Conservation (phyloP, 768 basidiomycete genomes). For the Psilocybe cubensis region DNA sequence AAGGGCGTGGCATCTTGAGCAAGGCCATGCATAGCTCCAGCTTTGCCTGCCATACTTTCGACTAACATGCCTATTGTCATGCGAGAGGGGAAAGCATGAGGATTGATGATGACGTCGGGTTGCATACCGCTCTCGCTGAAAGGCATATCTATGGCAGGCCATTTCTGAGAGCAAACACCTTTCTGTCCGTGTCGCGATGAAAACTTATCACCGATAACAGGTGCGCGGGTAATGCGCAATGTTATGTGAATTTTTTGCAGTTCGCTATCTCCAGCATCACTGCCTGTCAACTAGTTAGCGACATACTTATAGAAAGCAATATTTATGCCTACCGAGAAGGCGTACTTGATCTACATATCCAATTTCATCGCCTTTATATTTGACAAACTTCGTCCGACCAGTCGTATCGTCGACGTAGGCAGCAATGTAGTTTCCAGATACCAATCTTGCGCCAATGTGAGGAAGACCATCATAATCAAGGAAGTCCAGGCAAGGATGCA, state of each 20-base stretch:
- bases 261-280: conserved; percentile 85
- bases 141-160: conserved; percentile 98
- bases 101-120: conserved; percentile 99
- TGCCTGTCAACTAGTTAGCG: conserved; percentile 50
- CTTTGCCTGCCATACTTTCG: conserved; percentile 99
- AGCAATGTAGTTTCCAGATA: conserved; percentile 78
- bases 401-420: conserved; percentile 89
- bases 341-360: conserved; percentile 92
- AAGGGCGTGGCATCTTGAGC: conserved; percentile 99
- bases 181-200: conserved; percentile 99
- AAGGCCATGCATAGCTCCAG: conserved; percentile 97
- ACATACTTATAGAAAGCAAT: background rate
- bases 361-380: conserved; percentile 95
- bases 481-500: conserved; percentile 47
- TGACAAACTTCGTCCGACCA: conserved; percentile 81
- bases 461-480: conserved; percentile 89
- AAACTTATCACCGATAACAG: conserved; percentile 99
- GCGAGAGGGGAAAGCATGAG: conserved; percentile 97
- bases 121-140: conserved; percentile 99
- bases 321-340: conserved; percentile 65
- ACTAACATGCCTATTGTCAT: conserved; percentile 99
- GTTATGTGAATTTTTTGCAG: conserved; percentile 94
- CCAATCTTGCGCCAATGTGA: conserved; percentile 67
- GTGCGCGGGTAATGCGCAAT: conserved; percentile 89
- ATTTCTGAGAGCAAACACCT: conserved; percentile 99